Percentiles rank a stretch among this genome's conserved stretches.
phyloP scores from a whole-genome alignment of 257 asterid genomes.

The Echium plantagineum region DNA sequence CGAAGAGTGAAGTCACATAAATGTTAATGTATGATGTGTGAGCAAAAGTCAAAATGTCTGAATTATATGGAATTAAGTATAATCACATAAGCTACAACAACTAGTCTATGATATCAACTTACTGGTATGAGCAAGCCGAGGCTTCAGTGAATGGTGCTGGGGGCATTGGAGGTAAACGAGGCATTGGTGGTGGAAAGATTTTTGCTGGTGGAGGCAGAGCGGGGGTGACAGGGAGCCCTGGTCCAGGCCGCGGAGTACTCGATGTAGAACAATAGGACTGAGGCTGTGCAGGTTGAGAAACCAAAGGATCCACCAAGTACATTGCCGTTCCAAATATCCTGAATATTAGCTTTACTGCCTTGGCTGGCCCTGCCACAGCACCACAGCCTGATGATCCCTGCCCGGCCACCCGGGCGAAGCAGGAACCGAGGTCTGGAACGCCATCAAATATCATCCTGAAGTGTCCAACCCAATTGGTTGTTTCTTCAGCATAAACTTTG shows the following conservation, averaged over 20 bases:
- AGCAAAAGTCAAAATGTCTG: no score
- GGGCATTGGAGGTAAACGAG: conserved; percentile 22
- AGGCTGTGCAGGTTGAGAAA: conserved; percentile 66
- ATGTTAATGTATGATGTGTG: no score
- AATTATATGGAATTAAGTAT: no score
- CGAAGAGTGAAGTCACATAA: no score
- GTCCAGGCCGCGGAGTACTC: conserved; percentile 15
- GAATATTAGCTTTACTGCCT: conserved; percentile 36
- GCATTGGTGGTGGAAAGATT: conserved; percentile 10
- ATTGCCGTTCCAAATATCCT: conserved; percentile 49
- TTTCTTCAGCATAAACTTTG: conserved; percentile 48
- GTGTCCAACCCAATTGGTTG: conserved; percentile 64
- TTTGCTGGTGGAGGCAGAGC: conserved; percentile 26
- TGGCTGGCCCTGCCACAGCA: conserved; percentile 49
- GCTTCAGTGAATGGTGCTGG: conserved; percentile 27
- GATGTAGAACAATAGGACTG: conserved; percentile 53
- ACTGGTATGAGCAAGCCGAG: conserved; percentile 79
- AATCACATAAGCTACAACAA: not conserved
- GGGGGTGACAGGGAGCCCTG: conserved; percentile 16
- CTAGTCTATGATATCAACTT: conserved; percentile 15
- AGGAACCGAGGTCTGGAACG: conserved; percentile 51
- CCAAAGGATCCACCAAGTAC: conserved; percentile 69
- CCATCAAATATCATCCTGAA: conserved; percentile 59
- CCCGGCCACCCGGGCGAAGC: conserved; percentile 53
- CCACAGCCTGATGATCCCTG: conserved; percentile 40